Base-by-base conservation (phyloP, 352 stramenopile species). In the Pythium rishiriense region DNA sequence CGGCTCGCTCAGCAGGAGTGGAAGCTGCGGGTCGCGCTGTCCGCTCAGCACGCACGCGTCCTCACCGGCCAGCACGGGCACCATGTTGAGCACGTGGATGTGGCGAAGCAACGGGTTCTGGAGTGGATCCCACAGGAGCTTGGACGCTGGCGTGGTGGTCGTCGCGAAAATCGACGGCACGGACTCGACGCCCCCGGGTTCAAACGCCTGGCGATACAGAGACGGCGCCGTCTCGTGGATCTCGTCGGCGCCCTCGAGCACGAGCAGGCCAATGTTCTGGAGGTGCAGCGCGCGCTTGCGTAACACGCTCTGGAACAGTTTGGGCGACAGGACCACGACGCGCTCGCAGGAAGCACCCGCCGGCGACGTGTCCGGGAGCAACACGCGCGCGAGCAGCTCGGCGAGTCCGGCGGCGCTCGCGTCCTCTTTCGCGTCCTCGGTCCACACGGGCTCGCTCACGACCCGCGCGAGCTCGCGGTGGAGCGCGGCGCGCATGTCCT, bases 181-280 rank as follows among this genome's bases (percentile, higher is more conserved):
- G 6, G 35, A 14, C 35, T 11, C 26, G 17, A n/a, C 49, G 48
- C 19, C 12, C 29, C 17, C 49, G 1, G 74, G 60, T 25, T 76
- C 76, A 62, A 77, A 73, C 12, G 70, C 54, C 35, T 62, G 22
- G 0, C 56, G 65, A 50, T 79, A 93, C 43, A 91, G 87, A 12
- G 79, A 82, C 39, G 85, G 85, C 51, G 83, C 55, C 55, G 80
- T 72, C 3, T 72, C 66, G 43, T 91, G 74, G 24, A 93, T 79
- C 24, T 89, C 61, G 54, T 95, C 84, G 19, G 74, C 86, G 33
- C 72, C 68, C 53, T 95, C 82, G 17, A 93, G 61, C 7, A 90
- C 77, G 24, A 95, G 29, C 9, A 91, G 51, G 9, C 54, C 61
- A 17, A 94, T 66, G 12, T 75, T 31, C 9, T 29, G n/a, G 0